A percentile compares a stretch with the other conserved stretches of the same genome.
phyloP scores from a whole-genome alignment of 306 rosid genomes.

The Rosa chinensis region DNA sequence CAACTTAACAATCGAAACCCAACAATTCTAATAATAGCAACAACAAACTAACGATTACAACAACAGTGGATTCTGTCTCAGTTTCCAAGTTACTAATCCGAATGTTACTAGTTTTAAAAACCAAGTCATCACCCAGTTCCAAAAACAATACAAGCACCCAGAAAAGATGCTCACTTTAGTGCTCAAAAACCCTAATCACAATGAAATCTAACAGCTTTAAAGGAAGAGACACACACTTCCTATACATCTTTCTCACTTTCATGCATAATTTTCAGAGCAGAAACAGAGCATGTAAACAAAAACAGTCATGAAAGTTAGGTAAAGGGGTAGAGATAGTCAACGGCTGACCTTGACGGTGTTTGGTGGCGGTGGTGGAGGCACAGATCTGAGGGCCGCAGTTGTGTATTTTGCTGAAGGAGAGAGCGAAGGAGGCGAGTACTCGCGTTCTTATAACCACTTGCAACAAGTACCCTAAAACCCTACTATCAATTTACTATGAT shows the following conservation, averaged over 20 bases:
- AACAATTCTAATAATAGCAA: neutral
- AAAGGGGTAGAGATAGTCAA: neutral
- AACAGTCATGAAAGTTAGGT: neutral
- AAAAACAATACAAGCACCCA: neutral
- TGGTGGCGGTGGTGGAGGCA: neutral
- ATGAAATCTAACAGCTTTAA: neutral
- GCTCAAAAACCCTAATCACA: neutral
- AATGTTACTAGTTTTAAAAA: neutral
- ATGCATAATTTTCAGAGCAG: neutral
- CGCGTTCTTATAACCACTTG: slow-evolving; percentile 3
- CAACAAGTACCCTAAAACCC: slow-evolving; percentile 4
- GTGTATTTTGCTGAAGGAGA: neutral
- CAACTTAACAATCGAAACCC: neutral
- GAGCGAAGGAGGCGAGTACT: neutral
- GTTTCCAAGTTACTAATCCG: neutral
- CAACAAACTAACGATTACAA: neutral
- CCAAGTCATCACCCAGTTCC: neutral
- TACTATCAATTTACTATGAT: neutral
- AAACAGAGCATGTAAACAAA: neutral
- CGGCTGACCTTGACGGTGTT: neutral
- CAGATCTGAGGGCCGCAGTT: slow-evolving; percentile 6
- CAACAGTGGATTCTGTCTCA: neutral
- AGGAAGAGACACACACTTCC: neutral
- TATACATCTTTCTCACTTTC: neutral
- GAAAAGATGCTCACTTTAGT: neutral